Evolutionary conservation across 768 basidiomycete species (phyloP).

Genomic region (Termitomyces sp.): DNA sequence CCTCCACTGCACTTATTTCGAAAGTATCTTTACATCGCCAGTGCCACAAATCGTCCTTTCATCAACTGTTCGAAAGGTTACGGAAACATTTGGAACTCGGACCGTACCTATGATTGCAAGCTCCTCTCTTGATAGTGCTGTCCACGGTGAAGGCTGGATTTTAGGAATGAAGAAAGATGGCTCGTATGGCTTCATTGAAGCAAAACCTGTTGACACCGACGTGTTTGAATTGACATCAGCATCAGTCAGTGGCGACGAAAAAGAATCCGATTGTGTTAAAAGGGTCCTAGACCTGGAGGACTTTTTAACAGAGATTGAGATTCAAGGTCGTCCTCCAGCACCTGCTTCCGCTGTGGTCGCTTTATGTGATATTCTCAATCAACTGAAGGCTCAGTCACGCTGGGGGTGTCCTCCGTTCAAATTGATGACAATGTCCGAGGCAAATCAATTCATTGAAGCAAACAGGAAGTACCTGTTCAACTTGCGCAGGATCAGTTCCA

Average conservation of each 20-base stretch:
- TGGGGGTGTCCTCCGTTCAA: not conserved
- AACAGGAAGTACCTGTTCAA: no score
- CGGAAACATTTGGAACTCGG: constrained; percentile 1
- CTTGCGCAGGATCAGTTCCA: no score
- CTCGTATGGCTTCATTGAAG: not conserved
- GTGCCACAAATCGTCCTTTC: constrained; percentile 13
- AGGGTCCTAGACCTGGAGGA: constrained; percentile 6
- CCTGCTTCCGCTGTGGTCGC: constrained; percentile 11
- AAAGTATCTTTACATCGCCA: not conserved
- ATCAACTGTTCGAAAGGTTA: constrained; percentile 3
- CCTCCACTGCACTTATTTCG: not conserved
- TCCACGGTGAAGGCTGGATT: constrained; percentile 13
- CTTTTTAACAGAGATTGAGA: constrained; percentile 18
- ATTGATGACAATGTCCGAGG: not conserved
- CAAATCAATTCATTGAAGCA: not conserved
- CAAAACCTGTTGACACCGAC: not conserved
- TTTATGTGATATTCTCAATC: constrained; percentile 10
- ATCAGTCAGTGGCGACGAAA: not conserved
- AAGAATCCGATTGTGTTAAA: not conserved
- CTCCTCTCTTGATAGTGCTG: not conserved
- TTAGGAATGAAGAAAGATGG: constrained; percentile 5
- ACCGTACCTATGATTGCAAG: constrained; percentile 11
- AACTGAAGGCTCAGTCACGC: not conserved
- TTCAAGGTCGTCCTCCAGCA: constrained; percentile 17
- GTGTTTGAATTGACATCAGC: not conserved